Evolutionary conservation across 164 flowering plant species (phyloP).

Genomic region (Dillenia turbinata): DNA sequence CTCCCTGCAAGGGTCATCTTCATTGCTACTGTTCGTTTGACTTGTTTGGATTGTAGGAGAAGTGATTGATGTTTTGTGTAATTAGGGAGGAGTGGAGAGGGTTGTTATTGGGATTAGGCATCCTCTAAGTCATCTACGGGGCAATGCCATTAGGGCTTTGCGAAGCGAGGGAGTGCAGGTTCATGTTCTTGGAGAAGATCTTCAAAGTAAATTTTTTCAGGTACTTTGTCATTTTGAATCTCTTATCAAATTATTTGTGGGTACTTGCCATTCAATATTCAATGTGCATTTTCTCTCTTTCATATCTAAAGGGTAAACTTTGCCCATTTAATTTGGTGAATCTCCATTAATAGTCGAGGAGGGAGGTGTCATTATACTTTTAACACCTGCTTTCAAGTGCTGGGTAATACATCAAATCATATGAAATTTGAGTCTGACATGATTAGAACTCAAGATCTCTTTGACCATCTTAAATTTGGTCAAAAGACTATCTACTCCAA

Average conservation of each 20-base stretch:
- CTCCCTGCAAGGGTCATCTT: not conserved
- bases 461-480: too few species aligned
- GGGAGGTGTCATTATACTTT: too few species aligned
- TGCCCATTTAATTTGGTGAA: too few species aligned
- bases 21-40: not conserved
- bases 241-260: constrained; percentile 77
- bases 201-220: constrained; percentile 69
- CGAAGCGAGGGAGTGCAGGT: constrained; percentile 77
- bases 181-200: constrained; percentile 79
- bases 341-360: too few species aligned
- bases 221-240: constrained; percentile 20
- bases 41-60: constrained; percentile 3
- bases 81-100: constrained; percentile 87
- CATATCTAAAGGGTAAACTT: too few species aligned
- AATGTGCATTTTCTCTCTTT: too few species aligned
- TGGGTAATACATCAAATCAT: not conserved
- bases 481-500: too few species aligned
- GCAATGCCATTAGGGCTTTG: constrained; percentile 65
- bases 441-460: too few species aligned
- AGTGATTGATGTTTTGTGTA: constrained; percentile 22
- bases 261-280: constrained; percentile 73
- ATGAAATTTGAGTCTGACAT: not conserved
- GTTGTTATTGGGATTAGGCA: constrained; percentile 89
- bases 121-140: constrained; percentile 81
- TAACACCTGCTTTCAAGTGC: too few species aligned